These are phyloP conservation scores for Amphichorda felina DNA, from an alignment of 2,329 filamentous ascomycete species.

Conservation along the genomic window DNA sequence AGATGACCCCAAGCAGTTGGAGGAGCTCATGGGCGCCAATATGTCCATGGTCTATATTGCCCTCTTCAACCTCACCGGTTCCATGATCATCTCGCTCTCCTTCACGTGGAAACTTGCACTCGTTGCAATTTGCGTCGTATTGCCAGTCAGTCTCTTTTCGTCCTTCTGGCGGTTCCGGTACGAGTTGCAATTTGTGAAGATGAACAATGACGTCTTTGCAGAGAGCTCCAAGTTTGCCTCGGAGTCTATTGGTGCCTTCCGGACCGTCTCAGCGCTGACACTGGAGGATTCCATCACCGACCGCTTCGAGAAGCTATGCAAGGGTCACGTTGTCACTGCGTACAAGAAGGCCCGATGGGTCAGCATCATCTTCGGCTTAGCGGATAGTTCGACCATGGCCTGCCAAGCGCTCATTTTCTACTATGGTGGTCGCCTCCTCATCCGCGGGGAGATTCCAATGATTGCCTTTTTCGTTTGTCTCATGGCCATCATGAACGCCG, in stretches of 20 bases:
- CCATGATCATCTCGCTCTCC: constrained; percentile 53
- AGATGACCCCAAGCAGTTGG: constrained; percentile 45
- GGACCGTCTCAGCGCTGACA: constrained; percentile 59
- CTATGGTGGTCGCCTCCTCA: constrained; percentile 52
- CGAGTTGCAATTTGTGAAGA: constrained; percentile 55
- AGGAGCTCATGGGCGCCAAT: constrained; percentile 51
- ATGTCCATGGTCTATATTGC: constrained; percentile 52
- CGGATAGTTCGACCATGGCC: constrained; percentile 53
- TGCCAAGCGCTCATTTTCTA: constrained; percentile 54
- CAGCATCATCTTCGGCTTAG: constrained; percentile 55
- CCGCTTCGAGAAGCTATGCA: constrained; percentile 48
- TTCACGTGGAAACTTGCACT: constrained; percentile 70
- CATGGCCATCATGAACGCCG: constrained; percentile 55
- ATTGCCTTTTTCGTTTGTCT: constrained; percentile 45
- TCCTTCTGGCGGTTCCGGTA: constrained; percentile 41
- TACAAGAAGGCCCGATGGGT: constrained; percentile 49
- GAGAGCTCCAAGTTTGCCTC: constrained; percentile 65
- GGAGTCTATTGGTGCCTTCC: constrained; percentile 62
- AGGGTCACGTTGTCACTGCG: constrained; percentile 44
- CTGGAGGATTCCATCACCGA: constrained; percentile 54
- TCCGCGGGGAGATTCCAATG: constrained; percentile 31
- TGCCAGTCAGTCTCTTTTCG: constrained; percentile 34
- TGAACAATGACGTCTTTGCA: constrained; percentile 56
- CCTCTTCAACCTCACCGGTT: constrained; percentile 53
- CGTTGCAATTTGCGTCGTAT: constrained; percentile 50